Base-by-base conservation (phyloP, 495 filamentous ascomycete genomes). In the Penicillium verhagenii region DNA sequence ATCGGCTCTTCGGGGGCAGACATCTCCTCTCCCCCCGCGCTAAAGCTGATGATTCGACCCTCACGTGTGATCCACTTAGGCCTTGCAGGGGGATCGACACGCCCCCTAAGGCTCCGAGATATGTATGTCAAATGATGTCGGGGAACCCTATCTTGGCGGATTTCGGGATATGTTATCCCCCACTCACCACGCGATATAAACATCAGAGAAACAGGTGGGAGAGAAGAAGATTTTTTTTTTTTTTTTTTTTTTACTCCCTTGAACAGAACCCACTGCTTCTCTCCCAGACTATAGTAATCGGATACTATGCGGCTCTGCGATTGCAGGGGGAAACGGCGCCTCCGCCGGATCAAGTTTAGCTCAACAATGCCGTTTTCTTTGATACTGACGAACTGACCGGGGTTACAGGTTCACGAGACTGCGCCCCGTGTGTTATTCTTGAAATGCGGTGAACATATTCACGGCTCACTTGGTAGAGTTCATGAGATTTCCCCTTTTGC, bases 321-420 rank as follows among this genome's bases (percentile, higher is more conserved):
- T 25, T 25, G 7, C 47, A 9, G n/a, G 47, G 47, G 26, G 39
- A 19, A 25, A 8, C 2, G 7, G 16, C 29, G 31, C 47, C 31
- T 50, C 33, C 19, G 10, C 47, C 47, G 31, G 31, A 50, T 50
- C 47, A n/a, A 50, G 47, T 18, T 39, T 50, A 50, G 47, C 33
- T 39, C 35, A 14, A 50, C 47, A 9, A 24, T 16, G 20, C 9
- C 33, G n/a, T 48, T 21, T 6, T 25, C 33, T 50, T 50, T 50
- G 18, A 38, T 39, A 7, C 7, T 10, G 13, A 26, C 11, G 18
- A 19, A 10, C 25, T n/a, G 33, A 35, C 33, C 13, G 14, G 33
- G 23, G 42, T 45, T 3, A 13, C 37, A 6, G 6, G 26, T 35
- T 16, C 25, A 31, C 26, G n/a, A 33, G 26, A 48, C 42, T 26